A percentile compares a stretch with the other conserved stretches of the same genome.
Conservation (phyloP, 192 early-diverging fungal species). For the Thoreauomyces humboldtii region DNA sequence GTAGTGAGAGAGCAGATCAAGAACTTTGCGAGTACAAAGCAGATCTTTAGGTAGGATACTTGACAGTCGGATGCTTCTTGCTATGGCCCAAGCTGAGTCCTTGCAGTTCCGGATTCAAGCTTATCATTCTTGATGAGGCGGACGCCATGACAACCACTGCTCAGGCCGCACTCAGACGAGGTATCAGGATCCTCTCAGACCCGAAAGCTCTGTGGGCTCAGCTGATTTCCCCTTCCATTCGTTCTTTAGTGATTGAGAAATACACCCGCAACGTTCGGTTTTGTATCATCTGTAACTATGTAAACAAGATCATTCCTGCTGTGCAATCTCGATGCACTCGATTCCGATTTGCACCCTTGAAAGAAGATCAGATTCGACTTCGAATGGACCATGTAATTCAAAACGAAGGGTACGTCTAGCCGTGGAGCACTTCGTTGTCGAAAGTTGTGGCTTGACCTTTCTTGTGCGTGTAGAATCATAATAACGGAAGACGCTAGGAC, state of each 20-base stretch:
- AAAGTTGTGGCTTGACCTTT: too few species aligned
- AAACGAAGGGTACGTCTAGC: conserved; percentile 26
- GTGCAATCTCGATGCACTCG: conserved; percentile 98
- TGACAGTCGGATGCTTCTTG: too few species aligned
- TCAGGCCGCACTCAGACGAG: conserved; percentile 87
- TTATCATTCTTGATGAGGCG: conserved; percentile 96
- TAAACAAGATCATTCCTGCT: conserved; percentile 95
- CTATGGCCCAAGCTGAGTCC: too few species aligned
- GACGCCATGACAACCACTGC: conserved; percentile 94
- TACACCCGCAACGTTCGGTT: conserved; percentile 97
- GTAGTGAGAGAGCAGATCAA: conserved; percentile 98
- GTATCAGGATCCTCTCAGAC: conserved; percentile 33
- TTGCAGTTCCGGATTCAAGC: conserved; percentile 80
- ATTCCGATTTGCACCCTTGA: conserved; percentile 91
- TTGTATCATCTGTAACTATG: conserved; percentile 99
- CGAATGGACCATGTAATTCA: conserved; percentile 57
- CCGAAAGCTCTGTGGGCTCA: neutral
- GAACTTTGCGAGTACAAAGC: conserved; percentile 94
- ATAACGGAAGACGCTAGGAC: conserved; percentile 75
- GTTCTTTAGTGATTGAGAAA: conserved; percentile 85
- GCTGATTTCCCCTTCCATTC: neutral
- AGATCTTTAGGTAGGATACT: conserved; percentile 78
- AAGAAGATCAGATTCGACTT: conserved; percentile 70
- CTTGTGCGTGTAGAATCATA: conserved; percentile 56
- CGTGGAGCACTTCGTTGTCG: too few species aligned